These are phyloP conservation scores for Brassica napus DNA, from an alignment of 345 rosid species.

Conservation along the genomic window DNA sequence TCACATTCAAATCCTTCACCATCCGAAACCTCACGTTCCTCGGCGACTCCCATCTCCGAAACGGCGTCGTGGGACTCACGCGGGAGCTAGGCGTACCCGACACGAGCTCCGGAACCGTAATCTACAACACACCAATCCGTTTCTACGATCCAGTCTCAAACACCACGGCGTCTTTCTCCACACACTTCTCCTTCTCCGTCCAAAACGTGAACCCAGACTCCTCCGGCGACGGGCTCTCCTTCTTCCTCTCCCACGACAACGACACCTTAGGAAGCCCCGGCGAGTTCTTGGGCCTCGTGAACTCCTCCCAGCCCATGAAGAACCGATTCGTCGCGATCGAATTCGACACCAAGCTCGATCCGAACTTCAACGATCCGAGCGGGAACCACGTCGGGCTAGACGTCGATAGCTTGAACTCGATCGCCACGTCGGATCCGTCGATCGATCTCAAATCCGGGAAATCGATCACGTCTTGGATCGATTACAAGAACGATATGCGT, in stretches of 20 bases:
- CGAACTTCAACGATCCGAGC: constrained; percentile 64
- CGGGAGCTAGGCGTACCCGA: constrained; percentile 78
- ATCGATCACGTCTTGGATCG: constrained; percentile 73
- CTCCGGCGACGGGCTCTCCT: constrained; percentile 81
- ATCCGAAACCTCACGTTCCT: constrained; percentile 86
- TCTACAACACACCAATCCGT: constrained; percentile 68
- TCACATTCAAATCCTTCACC: constrained; percentile 60
- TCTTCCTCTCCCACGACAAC: constrained; percentile 79
- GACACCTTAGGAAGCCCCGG: constrained; percentile 78
- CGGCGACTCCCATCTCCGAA: constrained; percentile 80
- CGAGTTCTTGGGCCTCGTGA: constrained; percentile 77
- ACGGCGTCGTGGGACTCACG: constrained; percentile 85
- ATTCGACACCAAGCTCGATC: constrained; percentile 73
- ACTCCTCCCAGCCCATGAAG: constrained; percentile 69
- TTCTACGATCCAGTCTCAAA: constrained; percentile 73
- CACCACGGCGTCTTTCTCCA: constrained; percentile 77
- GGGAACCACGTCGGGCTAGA: constrained; percentile 80
- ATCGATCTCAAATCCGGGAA: constrained; percentile 82
- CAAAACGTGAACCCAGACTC: constrained; percentile 58
- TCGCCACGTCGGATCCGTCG: constrained; percentile 62
- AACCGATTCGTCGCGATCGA: constrained; percentile 82
- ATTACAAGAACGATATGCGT: constrained; percentile 74
- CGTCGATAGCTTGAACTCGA: constrained; percentile 65
- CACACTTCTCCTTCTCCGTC: constrained; percentile 76
- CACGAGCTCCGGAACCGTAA: constrained; percentile 75